Percentiles rank a stretch among this genome's conserved stretches.
Conservation (phyloP, 768 basidiomycete species). For the Tulasnella sp. region DNA sequence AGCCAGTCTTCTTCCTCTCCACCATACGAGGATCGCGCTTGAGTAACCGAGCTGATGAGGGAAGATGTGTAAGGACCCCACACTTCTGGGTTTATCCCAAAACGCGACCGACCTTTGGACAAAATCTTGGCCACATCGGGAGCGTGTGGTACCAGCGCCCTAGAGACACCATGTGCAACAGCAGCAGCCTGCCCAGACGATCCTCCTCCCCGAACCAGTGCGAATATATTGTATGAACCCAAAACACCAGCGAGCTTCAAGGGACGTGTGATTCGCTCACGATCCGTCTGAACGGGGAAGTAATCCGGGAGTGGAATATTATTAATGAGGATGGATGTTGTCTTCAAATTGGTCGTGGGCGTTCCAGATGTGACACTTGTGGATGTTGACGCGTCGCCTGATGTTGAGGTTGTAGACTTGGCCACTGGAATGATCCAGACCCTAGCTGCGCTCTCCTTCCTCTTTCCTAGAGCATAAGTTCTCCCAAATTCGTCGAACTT, state of each 20-base stretch:
- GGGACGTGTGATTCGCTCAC: slow-evolving; percentile 74
- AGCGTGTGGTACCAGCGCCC: slow-evolving; percentile 61
- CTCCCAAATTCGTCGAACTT: slow-evolving; percentile 73
- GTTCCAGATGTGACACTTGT: neutral
- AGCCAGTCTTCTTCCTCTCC: slow-evolving; percentile 93
- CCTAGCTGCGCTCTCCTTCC: slow-evolving; percentile 83
- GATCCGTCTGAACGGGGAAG: slow-evolving; percentile 64
- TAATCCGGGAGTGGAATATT: slow-evolving; percentile 67
- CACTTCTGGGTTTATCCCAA: neutral
- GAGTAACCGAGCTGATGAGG: slow-evolving; percentile 64
- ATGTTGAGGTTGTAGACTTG: slow-evolving; percentile 11
- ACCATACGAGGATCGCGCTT: slow-evolving; percentile 95
- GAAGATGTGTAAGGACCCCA: slow-evolving; percentile 12
- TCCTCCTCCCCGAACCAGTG: slow-evolving; percentile 75
- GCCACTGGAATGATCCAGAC: slow-evolving; percentile 83
- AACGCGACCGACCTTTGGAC: slow-evolving; percentile 46
- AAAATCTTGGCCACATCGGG: slow-evolving; percentile 56
- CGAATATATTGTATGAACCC: slow-evolving; percentile 69
- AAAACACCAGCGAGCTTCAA: slow-evolving; percentile 73
- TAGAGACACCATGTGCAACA: slow-evolving; percentile 63
- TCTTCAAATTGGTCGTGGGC: slow-evolving; percentile 24
- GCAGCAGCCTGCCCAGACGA: slow-evolving; percentile 91
- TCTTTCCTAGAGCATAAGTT: slow-evolving; percentile 72
- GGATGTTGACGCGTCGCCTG: neutral
- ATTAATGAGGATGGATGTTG: slow-evolving; percentile 73